Percentiles rank a stretch among this genome's conserved stretches.
These are phyloP conservation scores for Quercus robur DNA, from an alignment of 306 rosid genomes.

Conservation along the genomic window DNA sequence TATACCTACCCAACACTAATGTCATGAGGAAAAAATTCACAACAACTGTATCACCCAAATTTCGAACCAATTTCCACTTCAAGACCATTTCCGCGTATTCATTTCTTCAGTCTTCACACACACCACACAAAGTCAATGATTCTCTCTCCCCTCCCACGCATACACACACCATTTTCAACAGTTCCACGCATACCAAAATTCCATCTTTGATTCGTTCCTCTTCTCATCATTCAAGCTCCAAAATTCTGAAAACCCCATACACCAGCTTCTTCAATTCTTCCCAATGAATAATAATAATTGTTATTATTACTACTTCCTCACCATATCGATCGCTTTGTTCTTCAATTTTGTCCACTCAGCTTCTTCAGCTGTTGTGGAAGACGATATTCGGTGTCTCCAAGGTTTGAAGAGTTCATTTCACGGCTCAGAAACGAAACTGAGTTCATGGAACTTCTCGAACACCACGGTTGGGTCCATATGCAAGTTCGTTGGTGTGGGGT, in stretches of 20 bases:
- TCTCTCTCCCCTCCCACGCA: neutral
- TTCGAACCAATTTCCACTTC: slow-evolving; percentile 9
- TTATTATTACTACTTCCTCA: neutral
- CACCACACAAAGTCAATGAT: slow-evolving; percentile 20
- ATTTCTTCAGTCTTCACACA: neutral
- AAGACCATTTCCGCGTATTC: neutral
- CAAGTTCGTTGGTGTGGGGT: slow-evolving; percentile 52
- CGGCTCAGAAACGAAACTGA: slow-evolving; percentile 35
- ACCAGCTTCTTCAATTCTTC: too few species aligned
- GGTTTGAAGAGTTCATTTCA: slow-evolving; percentile 35
- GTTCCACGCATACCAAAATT: neutral
- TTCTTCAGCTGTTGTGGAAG: slow-evolving; percentile 40
- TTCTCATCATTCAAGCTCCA: neutral
- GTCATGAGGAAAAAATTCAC: too few species aligned
- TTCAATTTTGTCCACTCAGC: slow-evolving; percentile 4
- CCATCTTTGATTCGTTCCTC: neutral
- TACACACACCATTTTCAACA: too few species aligned
- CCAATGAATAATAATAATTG: too few species aligned
- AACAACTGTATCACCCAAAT: neutral
- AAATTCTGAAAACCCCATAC: neutral
- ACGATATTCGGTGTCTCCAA: slow-evolving; percentile 54
- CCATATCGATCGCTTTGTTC: slow-evolving; percentile 7
- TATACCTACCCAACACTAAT: neutral
- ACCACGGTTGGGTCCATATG: slow-evolving; percentile 56
- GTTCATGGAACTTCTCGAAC: slow-evolving; percentile 63